Evolutionary conservation across 352 stramenopile genomes (phyloP), one percentile per base, ranked within the genome.

Genomic region (Globisporangium camurandrum): DNA sequence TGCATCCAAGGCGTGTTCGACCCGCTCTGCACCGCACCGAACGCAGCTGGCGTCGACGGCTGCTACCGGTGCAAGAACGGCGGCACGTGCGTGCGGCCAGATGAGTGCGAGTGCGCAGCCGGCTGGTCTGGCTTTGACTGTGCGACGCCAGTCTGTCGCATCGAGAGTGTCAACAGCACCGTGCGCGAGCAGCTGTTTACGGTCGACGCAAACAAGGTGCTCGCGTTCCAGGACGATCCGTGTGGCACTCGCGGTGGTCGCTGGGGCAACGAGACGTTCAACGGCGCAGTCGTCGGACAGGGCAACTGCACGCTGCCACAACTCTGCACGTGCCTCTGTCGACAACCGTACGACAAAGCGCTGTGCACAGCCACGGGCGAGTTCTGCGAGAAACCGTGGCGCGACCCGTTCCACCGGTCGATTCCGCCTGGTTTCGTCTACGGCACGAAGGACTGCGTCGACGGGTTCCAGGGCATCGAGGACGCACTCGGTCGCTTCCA

Each of bases 51-150:
- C n/a, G 67, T 72, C 42, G 84, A 97, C 64, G 95, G 90, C 6
- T 98, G 95, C 59, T 98, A 89, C 59, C 80, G 90, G 1, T 98
- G 95, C 66, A 72, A 80, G 30, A 98, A 98, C 56, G 88, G 87
- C 30, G 95, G 95, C 24, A 73, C 86, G 5, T 98, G 95, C 47
- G 71, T 95, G 12, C 81, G 70, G 0, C 92, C 92, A 0, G 92
- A 97, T 56, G 56, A 91, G 31, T 98, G 95, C 54, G 49, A 75
- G 19, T 98, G 95, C 68, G 79, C 90, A 0, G 62, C 84, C 33
- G 95, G 92, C 6, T 98, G 95, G 95, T 86, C 67, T 12, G 95
- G 95, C 12, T 98, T 96, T 54, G 95, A 98, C 62, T 99, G 95
- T 67, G 69, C 64, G 46, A 88, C 75, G 30, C 96, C 95, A 1